Base-by-base conservation (phyloP, 176 grass and related monocot species). In the Carex littledalei region DNA sequence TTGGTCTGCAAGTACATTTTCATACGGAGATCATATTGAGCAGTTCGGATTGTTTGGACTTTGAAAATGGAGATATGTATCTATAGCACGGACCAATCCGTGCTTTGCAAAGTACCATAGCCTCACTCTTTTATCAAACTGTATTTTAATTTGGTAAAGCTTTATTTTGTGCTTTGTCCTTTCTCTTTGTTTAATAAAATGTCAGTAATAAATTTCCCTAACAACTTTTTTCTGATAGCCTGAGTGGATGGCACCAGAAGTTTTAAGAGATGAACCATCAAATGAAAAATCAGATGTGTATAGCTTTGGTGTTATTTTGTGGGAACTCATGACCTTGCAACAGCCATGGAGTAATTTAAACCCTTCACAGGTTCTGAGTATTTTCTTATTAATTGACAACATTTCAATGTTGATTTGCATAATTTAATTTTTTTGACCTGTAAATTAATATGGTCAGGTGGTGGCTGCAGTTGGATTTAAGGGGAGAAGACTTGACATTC, bases 211-310 rank as follows among this genome's bases (percentile, higher is more conserved):
- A 14, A 60, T 72, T 82, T 84, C 22, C 8, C 0, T 88, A 22
- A 57, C 43, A 18, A 55, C 82, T 63, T 55, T 81, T 55, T 82
- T 56, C 8, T 24, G 13, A 66, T 83, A 97, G 91, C 94, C 94
- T 81, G 91, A 97, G 62, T 94, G 94, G 94, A 97, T 97, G 94
- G 94, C 94, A 79, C 94, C 94, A 64, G 91, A 97, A 90, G 89
- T 97, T 64, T 87, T 97, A 20, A 84, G 90, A 31, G 91, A 87
- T 8, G 88, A 94, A 17, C 94, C 85, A 63, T 94, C 91, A 79
- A 97, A 97, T 86, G 94, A 97, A 88, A 97, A 97, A 58, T 97
- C 94, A 82, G 91, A 94, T 87, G 88, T 97, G 18, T 97, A 97
- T 69, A 94, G 91, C 66, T 97, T 94, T 49, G 91, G 81, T 56